Percentiles rank a stretch among this genome's conserved stretches.
These are phyloP conservation scores for Cladorrhinum sp. DNA, from an alignment of 2,329 filamentous ascomycete species.

Conservation along the genomic window DNA sequence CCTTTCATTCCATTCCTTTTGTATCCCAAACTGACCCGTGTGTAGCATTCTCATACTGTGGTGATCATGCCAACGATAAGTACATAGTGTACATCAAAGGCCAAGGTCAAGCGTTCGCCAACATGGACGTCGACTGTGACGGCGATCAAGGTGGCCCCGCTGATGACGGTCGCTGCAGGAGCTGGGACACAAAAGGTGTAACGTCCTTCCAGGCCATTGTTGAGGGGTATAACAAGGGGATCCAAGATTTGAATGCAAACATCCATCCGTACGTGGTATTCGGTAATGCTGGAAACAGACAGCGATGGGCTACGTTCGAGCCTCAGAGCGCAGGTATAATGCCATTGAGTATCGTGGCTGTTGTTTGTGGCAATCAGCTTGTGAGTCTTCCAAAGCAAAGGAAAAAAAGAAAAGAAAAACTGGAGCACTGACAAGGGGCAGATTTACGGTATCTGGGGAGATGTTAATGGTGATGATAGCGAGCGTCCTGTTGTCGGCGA, in stretches of 20 bases:
- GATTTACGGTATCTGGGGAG: slow-evolving; percentile 54
- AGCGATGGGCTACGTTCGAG: slow-evolving; percentile 39
- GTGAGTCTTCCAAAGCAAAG: not conserved
- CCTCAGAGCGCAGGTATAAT: slow-evolving; percentile 41
- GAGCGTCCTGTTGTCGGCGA: slow-evolving; percentile 43
- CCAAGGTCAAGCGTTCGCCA: slow-evolving; percentile 34
- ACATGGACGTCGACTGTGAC: slow-evolving; percentile 61
- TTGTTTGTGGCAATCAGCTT: slow-evolving; percentile 42
- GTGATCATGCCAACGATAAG: slow-evolving; percentile 35
- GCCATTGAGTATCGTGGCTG: slow-evolving; percentile 52
- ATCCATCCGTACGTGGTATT: slow-evolving; percentile 54
- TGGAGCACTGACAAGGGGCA: slow-evolving; percentile 35
- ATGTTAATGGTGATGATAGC: slow-evolving; percentile 48
- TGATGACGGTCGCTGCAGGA: slow-evolving; percentile 45
- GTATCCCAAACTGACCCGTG: not conserved
- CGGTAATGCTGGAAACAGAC: slow-evolving; percentile 39
- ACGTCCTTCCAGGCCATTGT: slow-evolving; percentile 45
- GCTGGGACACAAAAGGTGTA: slow-evolving; percentile 38
- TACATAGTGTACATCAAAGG: slow-evolving; percentile 15
- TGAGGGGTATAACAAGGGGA: slow-evolving; percentile 33
- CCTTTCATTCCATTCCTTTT: not conserved
- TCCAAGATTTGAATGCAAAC: slow-evolving; percentile 48
- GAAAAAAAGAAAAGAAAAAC: not conserved
- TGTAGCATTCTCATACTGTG: slow-evolving; percentile 39
- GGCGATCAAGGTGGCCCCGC: slow-evolving; percentile 40